Conservation (phyloP, 495 filamentous ascomycete genomes). For the Penicillium manginii region DNA sequence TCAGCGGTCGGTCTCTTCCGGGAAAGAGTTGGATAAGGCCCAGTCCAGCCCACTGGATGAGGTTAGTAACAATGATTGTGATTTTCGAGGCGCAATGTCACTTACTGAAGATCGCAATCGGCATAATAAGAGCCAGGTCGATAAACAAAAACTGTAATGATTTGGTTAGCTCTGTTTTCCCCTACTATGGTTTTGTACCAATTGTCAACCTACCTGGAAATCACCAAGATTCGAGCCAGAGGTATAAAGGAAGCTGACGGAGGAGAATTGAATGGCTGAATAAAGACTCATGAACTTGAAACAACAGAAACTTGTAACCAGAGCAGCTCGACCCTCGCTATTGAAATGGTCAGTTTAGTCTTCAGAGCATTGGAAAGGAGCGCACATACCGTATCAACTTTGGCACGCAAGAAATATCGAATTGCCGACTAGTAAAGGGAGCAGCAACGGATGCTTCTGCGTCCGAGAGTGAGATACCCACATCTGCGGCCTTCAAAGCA, state of each 20-base stretch:
- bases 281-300: constrained; percentile 99
- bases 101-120: constrained; percentile 94
- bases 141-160: constrained; percentile 80
- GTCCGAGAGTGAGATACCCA: constrained; percentile 97
- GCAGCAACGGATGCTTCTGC: constrained; percentile 98
- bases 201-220: constrained; percentile 69
- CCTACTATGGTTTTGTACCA: not conserved
- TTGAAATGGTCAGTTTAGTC: constrained; percentile 2
- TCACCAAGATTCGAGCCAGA: constrained; percentile 96
- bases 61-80: not conserved
- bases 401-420: constrained; percentile 96
- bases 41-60: constrained; percentile 85
- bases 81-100: constrained; percentile 8
- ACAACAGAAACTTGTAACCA: constrained; percentile 98
- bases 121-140: constrained; percentile 88
- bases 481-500: constrained; percentile 95
- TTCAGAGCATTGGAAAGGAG: constrained; percentile 5
- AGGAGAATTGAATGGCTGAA: constrained; percentile 98
- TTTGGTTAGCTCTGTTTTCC: constrained; percentile 20
- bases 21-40: constrained; percentile 75
- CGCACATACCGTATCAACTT: constrained; percentile 74
- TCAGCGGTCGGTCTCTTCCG: constrained; percentile 89
- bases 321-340: constrained; percentile 88
- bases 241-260: constrained; percentile 95
- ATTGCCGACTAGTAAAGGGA: constrained; percentile 93